phyloP scores from a whole-genome alignment of 208 protist genomes.

The Acanthamoeba polyphaga region DNA sequence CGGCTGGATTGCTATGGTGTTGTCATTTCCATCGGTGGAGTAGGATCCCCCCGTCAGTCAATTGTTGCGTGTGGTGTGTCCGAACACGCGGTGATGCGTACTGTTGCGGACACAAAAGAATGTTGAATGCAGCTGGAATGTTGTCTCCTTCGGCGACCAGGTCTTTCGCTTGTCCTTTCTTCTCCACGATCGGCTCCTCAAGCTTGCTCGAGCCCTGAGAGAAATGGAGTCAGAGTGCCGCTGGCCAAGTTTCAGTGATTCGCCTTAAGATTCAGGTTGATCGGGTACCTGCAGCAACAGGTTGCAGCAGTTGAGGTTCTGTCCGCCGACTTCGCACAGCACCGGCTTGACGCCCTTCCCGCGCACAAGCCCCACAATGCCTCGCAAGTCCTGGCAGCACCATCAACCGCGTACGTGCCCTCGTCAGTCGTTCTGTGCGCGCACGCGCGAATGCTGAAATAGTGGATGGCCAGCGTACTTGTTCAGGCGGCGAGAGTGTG shows the following conservation, averaged over 20 bases:
- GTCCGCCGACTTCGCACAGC: constrained; percentile 39
- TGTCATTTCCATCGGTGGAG: not conserved
- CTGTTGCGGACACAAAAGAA: constrained; percentile 9
- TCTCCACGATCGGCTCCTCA: constrained; percentile 60
- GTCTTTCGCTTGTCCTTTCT: not conserved
- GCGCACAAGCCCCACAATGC: not conserved
- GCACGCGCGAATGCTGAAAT: not conserved
- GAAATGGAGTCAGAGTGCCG: not conserved
- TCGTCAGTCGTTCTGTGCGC: too few species aligned
- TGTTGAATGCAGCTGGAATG: constrained; percentile 6
- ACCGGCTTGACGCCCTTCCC: constrained; percentile 31
- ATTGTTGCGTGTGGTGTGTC: not conserved
- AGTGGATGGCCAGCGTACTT: not conserved
- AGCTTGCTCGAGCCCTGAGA: constrained; percentile 23
- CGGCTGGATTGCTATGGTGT: not conserved
- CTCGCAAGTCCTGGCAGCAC: not conserved
- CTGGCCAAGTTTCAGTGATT: not conserved
- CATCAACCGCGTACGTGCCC: not conserved
- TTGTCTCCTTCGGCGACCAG: not conserved
- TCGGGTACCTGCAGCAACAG: constrained; percentile 12
- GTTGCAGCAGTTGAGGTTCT: constrained; percentile 65
- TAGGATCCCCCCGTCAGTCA: not conserved
- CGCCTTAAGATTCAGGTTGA: not conserved
- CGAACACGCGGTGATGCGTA: not conserved
- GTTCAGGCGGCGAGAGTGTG: not conserved